Evolutionary conservation across 2,329 filamentous ascomycete species (phyloP), one percentile per base, ranked within the genome.

Genomic region (Fonsecaea pugnacius): DNA sequence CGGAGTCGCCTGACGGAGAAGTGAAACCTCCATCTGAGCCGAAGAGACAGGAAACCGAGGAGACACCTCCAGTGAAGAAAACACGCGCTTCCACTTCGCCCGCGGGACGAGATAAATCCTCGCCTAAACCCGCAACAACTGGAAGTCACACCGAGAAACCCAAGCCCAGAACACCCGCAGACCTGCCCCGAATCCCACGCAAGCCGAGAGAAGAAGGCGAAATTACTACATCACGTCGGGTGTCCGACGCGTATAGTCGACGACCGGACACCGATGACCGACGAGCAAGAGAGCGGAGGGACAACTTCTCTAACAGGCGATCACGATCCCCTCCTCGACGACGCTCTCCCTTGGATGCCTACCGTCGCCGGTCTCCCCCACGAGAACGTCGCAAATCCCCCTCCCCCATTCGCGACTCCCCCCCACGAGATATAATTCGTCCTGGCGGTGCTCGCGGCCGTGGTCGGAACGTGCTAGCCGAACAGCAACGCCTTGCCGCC

Each of bases 361-460:
- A 69, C 52, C 59, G 67, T 63, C 65, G 69, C 57, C 72, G 73
- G 33, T 74, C 75, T 46, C 71, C 72, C 18, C 66, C 67, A 21
- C 70, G 71, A 24, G 70, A 72, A 58, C 74, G 77, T 76, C 78
- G 60, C 12, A 77, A 77, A 43, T 80, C 78, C 32, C 76, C 75
- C 10, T 80, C 79, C 1, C 78, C 79, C 12, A 72, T 78, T 18
- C 71, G 74, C 9, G 76, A 74, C 58, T 76, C 75, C 27, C 76
- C 77, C 51, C 79, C 79, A 6, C 78, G 77, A n/a, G 75, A 77
- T 6, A 67, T 75, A 16, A 77, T 78, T 52, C 81, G 82, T 71
- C 74, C 80, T 38, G 80, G 80, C 1, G 80, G 80, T 51, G 79
- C 78, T 52, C 78, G 78, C 38, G 75, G 80, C 6, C 76, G 80